Base-by-base conservation (phyloP, 2,329 filamentous ascomycete species). In the Colletotrichum limetticola region DNA sequence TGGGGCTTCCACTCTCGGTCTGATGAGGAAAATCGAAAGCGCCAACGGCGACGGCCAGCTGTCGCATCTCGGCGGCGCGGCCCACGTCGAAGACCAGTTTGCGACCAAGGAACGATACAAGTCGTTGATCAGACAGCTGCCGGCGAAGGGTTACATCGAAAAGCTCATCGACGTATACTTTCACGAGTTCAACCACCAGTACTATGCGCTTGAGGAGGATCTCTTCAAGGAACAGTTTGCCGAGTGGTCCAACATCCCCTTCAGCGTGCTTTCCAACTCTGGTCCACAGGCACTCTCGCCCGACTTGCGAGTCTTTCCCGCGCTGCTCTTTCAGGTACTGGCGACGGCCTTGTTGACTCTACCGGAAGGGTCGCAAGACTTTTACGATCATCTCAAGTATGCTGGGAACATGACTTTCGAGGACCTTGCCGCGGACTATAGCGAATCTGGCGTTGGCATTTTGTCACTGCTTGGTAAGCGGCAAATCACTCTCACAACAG, bases 401-500 rank as follows among this genome's bases (percentile, higher is more conserved):
- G 86, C 88, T 1, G 86, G 84, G 3, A 87, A 85, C 60, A 90
- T 91, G 87, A 87, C 86, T 2, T 90, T 91, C 72, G 88, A 91
- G 78, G 89, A 91, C 63, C 79, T 92, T 24, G 89, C 90, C 2
- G 81, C 83, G 19, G 90, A 91, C 69, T 92, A 91, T 76, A 91
- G 89, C 76, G 89, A 91, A 68, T 86, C 87, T 0, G 88, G 89
- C 7, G 82, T 87, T 30, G 83, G 85, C 9, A 85, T 92, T 56
- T 77, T 90, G 53, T 82, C 83, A 19, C 78, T 91, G 26, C 81
- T 92, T 28, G 90, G 89, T 19, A 91, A 91, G 79, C 84, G 86
- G 60, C 83, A 88, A 57, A 85, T 91, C 74, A 87, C 88, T 5
- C 77, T 91, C 14, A 85, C 87, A 8, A 88, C 88, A 0, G 88